These are phyloP conservation scores for Usnea hakonensis DNA, from an alignment of 495 filamentous ascomycete species.

Conservation along the genomic window DNA sequence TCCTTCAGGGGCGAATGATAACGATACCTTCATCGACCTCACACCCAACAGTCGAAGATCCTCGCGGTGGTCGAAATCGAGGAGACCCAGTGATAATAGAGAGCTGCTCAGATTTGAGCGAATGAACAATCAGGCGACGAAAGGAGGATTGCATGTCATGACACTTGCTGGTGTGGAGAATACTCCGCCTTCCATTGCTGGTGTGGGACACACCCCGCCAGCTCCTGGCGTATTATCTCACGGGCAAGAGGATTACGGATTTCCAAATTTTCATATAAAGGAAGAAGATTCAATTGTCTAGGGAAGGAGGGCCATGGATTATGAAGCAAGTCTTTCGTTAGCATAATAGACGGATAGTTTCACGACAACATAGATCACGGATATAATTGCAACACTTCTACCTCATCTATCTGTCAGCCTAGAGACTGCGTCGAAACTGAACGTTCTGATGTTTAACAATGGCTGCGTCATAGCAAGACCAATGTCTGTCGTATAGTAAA, in stretches of 20 bases:
- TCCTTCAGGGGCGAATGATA: neutral
- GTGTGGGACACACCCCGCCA: neutral
- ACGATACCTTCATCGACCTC: neutral
- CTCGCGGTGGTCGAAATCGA: neutral
- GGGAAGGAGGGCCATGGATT: neutral
- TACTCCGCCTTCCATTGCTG: neutral
- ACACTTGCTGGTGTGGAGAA: neutral
- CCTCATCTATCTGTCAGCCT: neutral
- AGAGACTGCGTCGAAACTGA: neutral
- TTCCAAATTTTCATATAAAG: neutral
- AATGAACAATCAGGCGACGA: neutral
- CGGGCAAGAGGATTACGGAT: neutral
- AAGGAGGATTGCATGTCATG: neutral
- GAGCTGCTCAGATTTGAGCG: constrained; percentile 6
- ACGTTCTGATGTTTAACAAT: neutral
- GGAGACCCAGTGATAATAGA: neutral
- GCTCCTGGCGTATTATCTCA: neutral
- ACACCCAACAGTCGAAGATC: constrained; percentile 3
- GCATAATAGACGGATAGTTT: neutral
- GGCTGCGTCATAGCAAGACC: neutral
- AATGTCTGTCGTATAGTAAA: neutral
- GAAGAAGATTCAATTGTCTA: neutral
- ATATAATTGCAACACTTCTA: neutral
- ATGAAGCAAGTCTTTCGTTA: neutral
- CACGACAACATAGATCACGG: neutral